phyloP scores from a whole-genome alignment of 1,284 basidiomycete genomes.

The Fomitopsis betulina region DNA sequence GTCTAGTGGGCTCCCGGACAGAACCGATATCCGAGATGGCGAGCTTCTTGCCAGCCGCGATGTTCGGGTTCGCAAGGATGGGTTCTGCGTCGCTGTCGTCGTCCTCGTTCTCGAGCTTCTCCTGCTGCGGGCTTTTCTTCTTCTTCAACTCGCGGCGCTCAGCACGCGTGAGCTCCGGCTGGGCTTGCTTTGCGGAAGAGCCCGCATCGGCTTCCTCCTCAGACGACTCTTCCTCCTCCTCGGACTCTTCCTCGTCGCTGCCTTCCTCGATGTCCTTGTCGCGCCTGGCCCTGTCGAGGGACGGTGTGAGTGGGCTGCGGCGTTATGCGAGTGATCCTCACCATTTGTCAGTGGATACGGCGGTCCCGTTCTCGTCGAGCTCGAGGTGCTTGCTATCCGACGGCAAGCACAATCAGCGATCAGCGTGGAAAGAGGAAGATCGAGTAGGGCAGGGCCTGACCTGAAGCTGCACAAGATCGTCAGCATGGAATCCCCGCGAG shows the following conservation, averaged over 20 bases:
- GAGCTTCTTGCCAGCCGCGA: constrained; percentile 24
- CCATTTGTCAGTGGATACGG: constrained; percentile 49
- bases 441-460: constrained; percentile 12
- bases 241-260: constrained; percentile 24
- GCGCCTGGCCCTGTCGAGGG: constrained; percentile 11
- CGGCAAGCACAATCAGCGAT: background rate
- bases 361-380: constrained; percentile 58
- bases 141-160: constrained; percentile 26
- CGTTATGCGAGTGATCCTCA: constrained; percentile 23
- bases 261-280: constrained; percentile 19
- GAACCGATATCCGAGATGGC: constrained; percentile 22
- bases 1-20: constrained; percentile 24
- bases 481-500: background rate
- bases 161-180: constrained; percentile 25
- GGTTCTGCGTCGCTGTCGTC: constrained; percentile 28
- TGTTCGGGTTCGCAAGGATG: constrained; percentile 28
- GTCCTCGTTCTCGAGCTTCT: constrained; percentile 17
- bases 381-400: constrained; percentile 49
- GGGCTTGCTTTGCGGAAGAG: constrained; percentile 6
- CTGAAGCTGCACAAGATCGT: constrained; percentile 23
- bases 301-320: constrained; percentile 1
- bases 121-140: constrained; percentile 21
- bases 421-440: background rate
- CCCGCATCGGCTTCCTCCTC: constrained; percentile 17
- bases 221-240: constrained; percentile 23